A percentile compares a stretch with the other conserved stretches of the same genome.
These are phyloP conservation scores for Rhododendron mucronatum DNA, from an alignment of 148 eudicot species.

Conservation along the genomic window DNA sequence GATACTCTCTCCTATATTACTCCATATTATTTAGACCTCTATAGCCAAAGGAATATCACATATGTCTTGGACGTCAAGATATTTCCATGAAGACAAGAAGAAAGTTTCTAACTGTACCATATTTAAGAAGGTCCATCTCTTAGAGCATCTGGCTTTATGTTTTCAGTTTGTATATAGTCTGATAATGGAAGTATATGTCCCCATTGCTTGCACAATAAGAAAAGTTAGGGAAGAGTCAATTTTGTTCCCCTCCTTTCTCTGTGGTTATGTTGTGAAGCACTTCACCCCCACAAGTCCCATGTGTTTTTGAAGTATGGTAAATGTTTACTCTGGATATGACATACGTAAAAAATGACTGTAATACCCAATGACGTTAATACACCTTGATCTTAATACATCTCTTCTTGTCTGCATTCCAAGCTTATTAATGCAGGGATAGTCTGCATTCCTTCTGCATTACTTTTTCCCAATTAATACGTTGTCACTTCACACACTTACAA, in stretches of 20 bases:
- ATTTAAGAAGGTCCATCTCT: background rate
- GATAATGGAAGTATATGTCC: background rate
- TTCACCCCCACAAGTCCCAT: background rate
- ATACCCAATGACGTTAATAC: background rate
- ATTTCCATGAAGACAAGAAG: background rate
- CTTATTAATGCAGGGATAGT: background rate
- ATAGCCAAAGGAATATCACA: background rate
- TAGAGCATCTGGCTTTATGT: too few species aligned
- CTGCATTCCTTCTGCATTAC: background rate
- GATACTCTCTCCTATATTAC: background rate
- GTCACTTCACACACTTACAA: background rate
- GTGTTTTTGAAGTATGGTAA: background rate
- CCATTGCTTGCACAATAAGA: background rate
- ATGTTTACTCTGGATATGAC: background rate
- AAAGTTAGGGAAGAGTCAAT: background rate
- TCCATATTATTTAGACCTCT: background rate
- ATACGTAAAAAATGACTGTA: background rate
- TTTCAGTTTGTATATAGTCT: too few species aligned
- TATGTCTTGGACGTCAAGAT: background rate
- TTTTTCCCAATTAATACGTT: background rate
- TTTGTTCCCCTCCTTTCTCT: background rate
- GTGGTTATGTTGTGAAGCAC: background rate
- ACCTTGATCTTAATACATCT: background rate
- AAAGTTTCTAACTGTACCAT: background rate
- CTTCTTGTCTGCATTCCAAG: background rate